These are phyloP conservation scores for Cinchona pubescens DNA, from an alignment of 257 asterid species.

Conservation along the genomic window DNA sequence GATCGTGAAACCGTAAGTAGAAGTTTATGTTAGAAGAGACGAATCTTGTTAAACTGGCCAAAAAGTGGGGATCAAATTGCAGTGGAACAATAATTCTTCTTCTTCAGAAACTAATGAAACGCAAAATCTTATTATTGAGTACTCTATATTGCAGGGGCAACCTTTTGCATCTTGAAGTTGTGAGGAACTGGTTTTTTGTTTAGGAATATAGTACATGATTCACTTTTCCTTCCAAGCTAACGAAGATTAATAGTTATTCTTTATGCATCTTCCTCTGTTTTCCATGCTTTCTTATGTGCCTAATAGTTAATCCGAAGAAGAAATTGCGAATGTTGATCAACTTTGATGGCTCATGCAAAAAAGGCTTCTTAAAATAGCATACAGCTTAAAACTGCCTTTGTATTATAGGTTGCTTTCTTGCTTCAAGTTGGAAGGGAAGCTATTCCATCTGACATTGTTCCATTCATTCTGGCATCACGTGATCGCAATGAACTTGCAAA, in stretches of 20 bases:
- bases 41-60: neutral
- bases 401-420: slow-evolving; percentile 68
- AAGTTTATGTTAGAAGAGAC: neutral
- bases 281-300: neutral
- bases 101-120: neutral
- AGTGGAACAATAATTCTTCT: neutral
- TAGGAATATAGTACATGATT: slow-evolving; percentile 73
- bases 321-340: neutral
- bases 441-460: slow-evolving; percentile 60
- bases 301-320: no score
- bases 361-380: neutral
- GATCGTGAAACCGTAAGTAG: neutral
- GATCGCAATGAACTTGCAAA: slow-evolving; percentile 88
- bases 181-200: slow-evolving; percentile 91
- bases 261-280: neutral
- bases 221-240: neutral
- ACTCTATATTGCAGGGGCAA: slow-evolving; percentile 62
- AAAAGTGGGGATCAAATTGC: neutral
- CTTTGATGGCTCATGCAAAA: neutral
- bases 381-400: neutral
- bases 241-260: neutral
- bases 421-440: slow-evolving; percentile 92
- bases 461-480: slow-evolving; percentile 54
- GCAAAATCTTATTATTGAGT: neutral
- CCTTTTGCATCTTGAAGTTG: slow-evolving; percentile 79